Conservation (phyloP, 805 yeast genomes). For the Candida adriatica region DNA sequence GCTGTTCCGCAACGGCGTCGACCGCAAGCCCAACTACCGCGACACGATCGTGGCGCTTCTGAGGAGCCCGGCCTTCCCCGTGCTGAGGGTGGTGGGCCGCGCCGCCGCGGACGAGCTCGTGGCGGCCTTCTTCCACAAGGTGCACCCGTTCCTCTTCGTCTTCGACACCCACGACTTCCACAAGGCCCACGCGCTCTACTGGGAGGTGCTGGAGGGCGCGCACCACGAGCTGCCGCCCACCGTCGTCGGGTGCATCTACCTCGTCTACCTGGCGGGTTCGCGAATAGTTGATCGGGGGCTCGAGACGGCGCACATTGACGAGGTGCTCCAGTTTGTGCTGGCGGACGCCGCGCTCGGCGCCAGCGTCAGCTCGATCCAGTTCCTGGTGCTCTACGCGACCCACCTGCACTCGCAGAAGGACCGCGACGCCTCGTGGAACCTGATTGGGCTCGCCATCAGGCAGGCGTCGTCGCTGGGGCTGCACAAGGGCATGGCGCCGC, state of each 20-base stretch:
- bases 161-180: slow-evolving; percentile 30
- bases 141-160: slow-evolving; percentile 38
- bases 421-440: slow-evolving; percentile 42
- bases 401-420: slow-evolving; percentile 38
- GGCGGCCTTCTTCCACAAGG: slow-evolving; percentile 32
- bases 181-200: slow-evolving; percentile 31
- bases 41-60: slow-evolving; percentile 10
- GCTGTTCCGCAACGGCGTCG: slow-evolving; percentile 14
- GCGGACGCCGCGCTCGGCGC: slow-evolving; percentile 39
- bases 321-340: slow-evolving; percentile 34
- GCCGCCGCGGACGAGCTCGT: slow-evolving; percentile 32
- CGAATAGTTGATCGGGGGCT: slow-evolving; percentile 10
- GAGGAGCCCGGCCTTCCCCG: slow-evolving; percentile 29
- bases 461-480: slow-evolving; percentile 44
- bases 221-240: slow-evolving; percentile 12
- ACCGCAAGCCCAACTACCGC: slow-evolving; percentile 8
- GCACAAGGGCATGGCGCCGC: slow-evolving; percentile 30
- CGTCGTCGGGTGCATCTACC: slow-evolving; percentile 37
- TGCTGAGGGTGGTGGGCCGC: slow-evolving; percentile 26
- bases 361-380: slow-evolving; percentile 36
- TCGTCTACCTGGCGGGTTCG: slow-evolving; percentile 32
- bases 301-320: slow-evolving; percentile 28
- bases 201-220: slow-evolving; percentile 19
- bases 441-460: slow-evolving; percentile 39
- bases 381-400: slow-evolving; percentile 34